These are phyloP conservation scores for Suhomyces faveliae DNA, from an alignment of 805 yeast genomes.

Conservation along the genomic window DNA sequence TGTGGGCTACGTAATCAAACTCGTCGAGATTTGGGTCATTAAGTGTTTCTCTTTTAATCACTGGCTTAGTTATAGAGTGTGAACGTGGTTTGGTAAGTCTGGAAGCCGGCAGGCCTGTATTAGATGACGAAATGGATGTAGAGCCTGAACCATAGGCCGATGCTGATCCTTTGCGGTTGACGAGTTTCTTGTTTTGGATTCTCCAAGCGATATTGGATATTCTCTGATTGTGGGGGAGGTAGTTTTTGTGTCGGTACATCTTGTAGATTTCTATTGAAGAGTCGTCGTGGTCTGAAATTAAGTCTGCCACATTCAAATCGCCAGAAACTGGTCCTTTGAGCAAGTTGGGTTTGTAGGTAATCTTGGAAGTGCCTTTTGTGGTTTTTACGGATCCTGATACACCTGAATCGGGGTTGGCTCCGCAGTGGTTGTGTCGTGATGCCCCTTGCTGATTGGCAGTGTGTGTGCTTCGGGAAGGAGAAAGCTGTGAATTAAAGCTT, in stretches of 20 bases:
- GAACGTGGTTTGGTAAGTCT: slow-evolving; percentile 2
- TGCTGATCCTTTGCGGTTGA: slow-evolving; percentile 6
- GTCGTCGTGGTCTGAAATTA: slow-evolving; percentile 35
- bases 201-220: slow-evolving; percentile 47
- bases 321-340: slow-evolving; percentile 3
- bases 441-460: background rate
- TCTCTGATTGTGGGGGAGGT: slow-evolving; percentile 42
- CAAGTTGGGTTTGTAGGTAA: slow-evolving; percentile 11
- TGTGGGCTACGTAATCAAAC: slow-evolving; percentile 47
- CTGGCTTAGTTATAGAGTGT: slow-evolving; percentile 1
- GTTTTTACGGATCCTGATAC: background rate
- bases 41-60: slow-evolving; percentile 2
- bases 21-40: slow-evolving; percentile 36
- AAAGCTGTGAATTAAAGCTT: background rate
- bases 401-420: background rate
- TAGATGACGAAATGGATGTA: background rate
- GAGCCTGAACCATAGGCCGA: background rate
- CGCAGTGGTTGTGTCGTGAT: background rate
- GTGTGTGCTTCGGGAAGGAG: background rate
- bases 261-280: slow-evolving; percentile 36
- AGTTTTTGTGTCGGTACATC: slow-evolving; percentile 42
- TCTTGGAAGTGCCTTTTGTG: slow-evolving; percentile 3
- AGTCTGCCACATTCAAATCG: slow-evolving; percentile 13
- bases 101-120: background rate
- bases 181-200: slow-evolving; percentile 37